Evolutionary conservation across 2,329 filamentous ascomycete genomes (phyloP).

Genomic region (Malbranchea zuffiana): DNA sequence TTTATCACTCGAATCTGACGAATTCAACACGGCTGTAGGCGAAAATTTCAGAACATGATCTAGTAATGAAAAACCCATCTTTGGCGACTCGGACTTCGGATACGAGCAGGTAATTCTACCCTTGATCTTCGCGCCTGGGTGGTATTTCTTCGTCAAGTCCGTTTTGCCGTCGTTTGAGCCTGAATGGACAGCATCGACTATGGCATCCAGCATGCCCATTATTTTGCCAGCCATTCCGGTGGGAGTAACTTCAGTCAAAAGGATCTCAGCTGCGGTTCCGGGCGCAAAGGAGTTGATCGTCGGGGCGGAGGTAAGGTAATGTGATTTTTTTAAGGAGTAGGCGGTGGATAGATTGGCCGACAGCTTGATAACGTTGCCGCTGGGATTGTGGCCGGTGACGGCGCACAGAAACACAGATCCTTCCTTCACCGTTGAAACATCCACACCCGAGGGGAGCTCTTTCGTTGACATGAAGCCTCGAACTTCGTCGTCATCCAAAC

Average conservation of each 20-base stretch:
- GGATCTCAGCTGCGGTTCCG: constrained; percentile 76
- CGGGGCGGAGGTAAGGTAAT: constrained; percentile 61
- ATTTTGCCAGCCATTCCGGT: constrained; percentile 80
- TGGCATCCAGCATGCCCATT: constrained; percentile 82
- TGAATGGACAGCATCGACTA: constrained; percentile 82
- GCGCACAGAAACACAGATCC: constrained; percentile 78
- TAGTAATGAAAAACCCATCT: constrained; percentile 76
- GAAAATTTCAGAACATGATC: constrained; percentile 67
- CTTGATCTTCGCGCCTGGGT: constrained; percentile 72
- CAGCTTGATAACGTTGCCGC: constrained; percentile 76
- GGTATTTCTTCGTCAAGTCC: constrained; percentile 66
- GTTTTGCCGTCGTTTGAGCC: constrained; percentile 58
- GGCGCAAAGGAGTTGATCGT: constrained; percentile 85
- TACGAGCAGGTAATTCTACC: constrained; percentile 83
- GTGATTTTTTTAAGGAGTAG: constrained; percentile 54
- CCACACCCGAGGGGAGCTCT: constrained; percentile 58
- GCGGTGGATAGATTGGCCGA: constrained; percentile 62
- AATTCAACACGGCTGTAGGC: constrained; percentile 20
- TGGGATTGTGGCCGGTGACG: constrained; percentile 61
- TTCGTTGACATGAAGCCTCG: constrained; percentile 72
- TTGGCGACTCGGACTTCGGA: constrained; percentile 64
- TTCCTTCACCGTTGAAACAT: constrained; percentile 61
- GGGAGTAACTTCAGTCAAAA: constrained; percentile 63
- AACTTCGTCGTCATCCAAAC: constrained; percentile 55
- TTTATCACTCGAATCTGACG: constrained; percentile 36